Conservation (phyloP, 1,284 basidiomycete species). For the Quambalaria eucalypti region DNA sequence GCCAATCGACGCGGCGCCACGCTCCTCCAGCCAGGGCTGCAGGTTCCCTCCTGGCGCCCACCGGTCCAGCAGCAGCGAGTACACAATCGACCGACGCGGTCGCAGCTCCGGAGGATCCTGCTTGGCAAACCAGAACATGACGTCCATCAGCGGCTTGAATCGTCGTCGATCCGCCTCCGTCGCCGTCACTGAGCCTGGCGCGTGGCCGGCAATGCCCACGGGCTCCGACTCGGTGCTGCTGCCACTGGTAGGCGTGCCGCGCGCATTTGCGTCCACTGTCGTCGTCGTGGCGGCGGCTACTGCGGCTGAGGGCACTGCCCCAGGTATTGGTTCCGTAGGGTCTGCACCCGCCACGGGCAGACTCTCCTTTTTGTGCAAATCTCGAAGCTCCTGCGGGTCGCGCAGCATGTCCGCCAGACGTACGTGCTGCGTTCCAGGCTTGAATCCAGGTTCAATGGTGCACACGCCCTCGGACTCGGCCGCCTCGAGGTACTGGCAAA, state of each 20-base stretch:
- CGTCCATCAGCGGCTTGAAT: constrained; percentile 1
- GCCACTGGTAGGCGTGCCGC: not conserved
- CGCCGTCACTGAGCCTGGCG: not conserved
- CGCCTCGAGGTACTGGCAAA: not conserved
- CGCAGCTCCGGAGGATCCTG: not conserved
- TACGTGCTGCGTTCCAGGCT: not conserved
- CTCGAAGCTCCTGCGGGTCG: constrained; percentile 1
- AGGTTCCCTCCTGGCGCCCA: not conserved
- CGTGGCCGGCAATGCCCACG: not conserved
- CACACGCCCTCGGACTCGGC: not conserved
- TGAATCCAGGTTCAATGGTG: not conserved
- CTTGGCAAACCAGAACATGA: not conserved
- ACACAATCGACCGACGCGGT: not conserved
- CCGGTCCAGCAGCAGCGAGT: not conserved
- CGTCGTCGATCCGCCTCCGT: not conserved
- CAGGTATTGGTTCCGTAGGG: not conserved
- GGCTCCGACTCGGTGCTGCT: not conserved
- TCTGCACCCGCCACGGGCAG: not conserved
- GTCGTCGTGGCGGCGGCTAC: not conserved
- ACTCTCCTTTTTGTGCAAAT: not conserved
- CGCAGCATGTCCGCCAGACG: not conserved
- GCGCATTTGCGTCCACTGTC: not conserved
- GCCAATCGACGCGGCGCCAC: not conserved
- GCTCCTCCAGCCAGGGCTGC: not conserved
- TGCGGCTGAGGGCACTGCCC: not conserved